phyloP scores from a whole-genome alignment of 805 yeast genomes.

The Cyberlindnera maclurae region DNA sequence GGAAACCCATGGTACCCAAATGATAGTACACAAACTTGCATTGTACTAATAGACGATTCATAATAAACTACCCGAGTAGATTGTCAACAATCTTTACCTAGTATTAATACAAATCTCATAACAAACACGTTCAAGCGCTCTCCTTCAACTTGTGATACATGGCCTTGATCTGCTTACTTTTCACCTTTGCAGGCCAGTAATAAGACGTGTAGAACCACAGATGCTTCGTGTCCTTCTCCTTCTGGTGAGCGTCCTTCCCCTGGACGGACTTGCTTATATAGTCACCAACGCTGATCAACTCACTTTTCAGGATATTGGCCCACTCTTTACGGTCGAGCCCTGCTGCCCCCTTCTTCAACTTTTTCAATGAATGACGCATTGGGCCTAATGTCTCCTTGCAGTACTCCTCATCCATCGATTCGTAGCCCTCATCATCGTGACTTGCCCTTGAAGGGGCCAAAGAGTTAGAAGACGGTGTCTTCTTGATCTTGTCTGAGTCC shows the following conservation, averaged over 20 bases:
- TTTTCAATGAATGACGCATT: slow-evolving; percentile 57
- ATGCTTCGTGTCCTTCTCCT: slow-evolving; percentile 47
- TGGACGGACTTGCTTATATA: slow-evolving; percentile 43
- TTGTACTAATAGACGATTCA: too few relatives aligned
- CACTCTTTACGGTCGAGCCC: slow-evolving; percentile 73
- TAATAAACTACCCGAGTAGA: too few relatives aligned
- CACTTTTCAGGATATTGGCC: slow-evolving; percentile 62
- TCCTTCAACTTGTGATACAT: slow-evolving; percentile 66
- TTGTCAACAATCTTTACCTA: too few relatives aligned
- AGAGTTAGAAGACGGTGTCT: background rate
- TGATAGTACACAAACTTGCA: background rate
- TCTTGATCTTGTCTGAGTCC: slow-evolving; percentile 7
- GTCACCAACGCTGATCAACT: slow-evolving; percentile 67
- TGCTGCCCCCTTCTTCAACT: slow-evolving; percentile 61
- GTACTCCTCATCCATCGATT: slow-evolving; percentile 68
- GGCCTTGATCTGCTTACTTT: slow-evolving; percentile 59
- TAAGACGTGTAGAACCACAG: slow-evolving; percentile 79
- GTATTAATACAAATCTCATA: too few relatives aligned
- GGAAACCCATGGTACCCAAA: slow-evolving; percentile 19
- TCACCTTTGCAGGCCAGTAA: slow-evolving; percentile 86
- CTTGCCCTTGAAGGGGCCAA: background rate
- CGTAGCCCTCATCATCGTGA: slow-evolving; percentile 46
- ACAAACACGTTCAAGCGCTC: background rate
- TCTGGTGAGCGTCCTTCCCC: slow-evolving; percentile 22
- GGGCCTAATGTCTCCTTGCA: slow-evolving; percentile 60